Conservation (phyloP, 1,284 basidiomycete species). For the Ceraceosorus bombacis region DNA sequence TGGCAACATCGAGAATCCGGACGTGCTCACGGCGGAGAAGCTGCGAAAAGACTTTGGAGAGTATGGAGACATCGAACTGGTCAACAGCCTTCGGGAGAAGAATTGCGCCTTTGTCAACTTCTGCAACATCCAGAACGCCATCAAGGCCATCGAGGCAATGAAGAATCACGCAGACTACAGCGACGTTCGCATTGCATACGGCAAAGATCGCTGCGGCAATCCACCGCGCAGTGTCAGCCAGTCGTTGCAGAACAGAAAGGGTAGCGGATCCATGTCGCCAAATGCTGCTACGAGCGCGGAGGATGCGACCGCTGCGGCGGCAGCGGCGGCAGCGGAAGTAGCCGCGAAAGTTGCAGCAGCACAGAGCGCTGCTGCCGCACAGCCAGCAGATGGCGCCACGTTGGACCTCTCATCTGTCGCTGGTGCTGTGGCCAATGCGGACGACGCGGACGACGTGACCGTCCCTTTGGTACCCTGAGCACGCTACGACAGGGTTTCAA, state of each 20-base stretch:
- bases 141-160: slow-evolving; percentile 47
- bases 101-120: slow-evolving; percentile 48
- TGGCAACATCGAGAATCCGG: slow-evolving; percentile 44
- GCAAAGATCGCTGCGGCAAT: slow-evolving; percentile 41
- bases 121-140: slow-evolving; percentile 46
- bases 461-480: no score
- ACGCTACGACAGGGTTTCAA: no score
- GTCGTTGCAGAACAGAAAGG: not conserved
- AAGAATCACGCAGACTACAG: slow-evolving; percentile 45
- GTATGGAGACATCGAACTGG: slow-evolving; percentile 45
- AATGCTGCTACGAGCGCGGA: not conserved
- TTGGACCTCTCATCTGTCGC: no score
- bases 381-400: no score
- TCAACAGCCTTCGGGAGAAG: slow-evolving; percentile 44
- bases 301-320: no score
- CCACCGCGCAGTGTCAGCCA: slow-evolving; percentile 3
- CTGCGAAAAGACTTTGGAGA: slow-evolving; percentile 42
- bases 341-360: no score
- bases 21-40: slow-evolving; percentile 39
- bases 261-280: slow-evolving; percentile 6
- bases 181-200: slow-evolving; percentile 42
- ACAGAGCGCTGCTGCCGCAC: no score
- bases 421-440: no score
- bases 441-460: no score
- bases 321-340: no score